Conservation (phyloP, 2,329 filamentous ascomycete species). For the Microthyrium microscopicum region DNA sequence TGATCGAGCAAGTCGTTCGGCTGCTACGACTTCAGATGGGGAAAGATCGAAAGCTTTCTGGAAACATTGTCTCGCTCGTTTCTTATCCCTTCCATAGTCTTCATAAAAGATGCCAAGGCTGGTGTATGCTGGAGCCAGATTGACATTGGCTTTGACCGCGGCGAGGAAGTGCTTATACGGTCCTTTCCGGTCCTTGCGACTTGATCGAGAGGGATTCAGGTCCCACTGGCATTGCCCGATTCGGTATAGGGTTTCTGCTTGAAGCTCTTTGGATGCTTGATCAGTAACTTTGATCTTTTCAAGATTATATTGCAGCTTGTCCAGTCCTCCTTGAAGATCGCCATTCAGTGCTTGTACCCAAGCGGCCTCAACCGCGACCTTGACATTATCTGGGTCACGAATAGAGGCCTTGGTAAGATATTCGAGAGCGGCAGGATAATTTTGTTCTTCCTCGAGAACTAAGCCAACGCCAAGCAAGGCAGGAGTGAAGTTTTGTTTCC, state of each 20-base stretch:
- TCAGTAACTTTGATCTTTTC: constrained; percentile 21
- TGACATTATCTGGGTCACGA: constrained; percentile 57
- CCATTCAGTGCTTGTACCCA: constrained; percentile 83
- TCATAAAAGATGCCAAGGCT: constrained; percentile 80
- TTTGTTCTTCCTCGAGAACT: constrained; percentile 84
- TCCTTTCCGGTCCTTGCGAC: constrained; percentile 63
- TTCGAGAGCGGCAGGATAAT: constrained; percentile 64
- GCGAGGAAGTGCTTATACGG: constrained; percentile 73
- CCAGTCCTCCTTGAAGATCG: constrained; percentile 49
- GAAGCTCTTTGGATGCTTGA: constrained; percentile 41
- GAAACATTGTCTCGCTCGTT: constrained; percentile 78
- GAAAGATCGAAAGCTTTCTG: constrained; percentile 94
- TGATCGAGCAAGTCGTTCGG: constrained; percentile 66
- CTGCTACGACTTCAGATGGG: constrained; percentile 66
- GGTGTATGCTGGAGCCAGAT: constrained; percentile 80
- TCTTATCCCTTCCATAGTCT: constrained; percentile 78
- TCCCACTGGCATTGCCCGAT: constrained; percentile 82
- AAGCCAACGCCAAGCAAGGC: constrained; percentile 81
- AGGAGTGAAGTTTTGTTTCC: constrained; percentile 58
- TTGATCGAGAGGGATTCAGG: constrained; percentile 52
- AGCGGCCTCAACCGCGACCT: constrained; percentile 69
- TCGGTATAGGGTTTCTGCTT: constrained; percentile 72
- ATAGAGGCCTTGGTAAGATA: constrained; percentile 63
- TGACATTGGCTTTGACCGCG: constrained; percentile 72
- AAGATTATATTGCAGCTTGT: constrained; percentile 55